These are phyloP conservation scores for Asterionellopsis glacialis DNA, from an alignment of 108 stramenopile genomes.

Conservation along the genomic window DNA sequence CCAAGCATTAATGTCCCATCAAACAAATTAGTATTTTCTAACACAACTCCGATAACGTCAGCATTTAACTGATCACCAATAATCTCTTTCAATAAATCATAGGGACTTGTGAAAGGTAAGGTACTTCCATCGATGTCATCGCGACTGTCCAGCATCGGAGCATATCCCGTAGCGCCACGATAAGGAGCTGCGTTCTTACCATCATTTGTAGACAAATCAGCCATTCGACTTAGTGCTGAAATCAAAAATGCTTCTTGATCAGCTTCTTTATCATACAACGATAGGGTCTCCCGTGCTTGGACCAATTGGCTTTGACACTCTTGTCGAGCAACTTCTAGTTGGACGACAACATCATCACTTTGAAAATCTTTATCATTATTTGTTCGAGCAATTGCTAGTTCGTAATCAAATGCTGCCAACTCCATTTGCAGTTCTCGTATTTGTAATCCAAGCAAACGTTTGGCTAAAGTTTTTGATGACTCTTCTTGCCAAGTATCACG, in stretches of 20 bases:
- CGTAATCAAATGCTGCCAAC: slow-evolving; percentile 64
- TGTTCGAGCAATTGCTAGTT: slow-evolving; percentile 38
- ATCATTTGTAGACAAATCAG: slow-evolving; percentile 16
- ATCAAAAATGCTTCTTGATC: slow-evolving; percentile 5
- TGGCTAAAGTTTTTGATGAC: slow-evolving; percentile 34
- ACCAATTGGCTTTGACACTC: slow-evolving; percentile 14
- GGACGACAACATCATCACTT: slow-evolving; percentile 2
- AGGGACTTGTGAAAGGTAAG: slow-evolving; percentile 58
- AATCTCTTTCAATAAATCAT: slow-evolving; percentile 62
- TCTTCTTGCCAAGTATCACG: slow-evolving; percentile 15
- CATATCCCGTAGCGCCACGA: slow-evolving; percentile 80
- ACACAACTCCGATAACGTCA: slow-evolving; percentile 63
- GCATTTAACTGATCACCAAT: slow-evolving; percentile 70
- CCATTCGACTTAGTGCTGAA: slow-evolving; percentile 10
- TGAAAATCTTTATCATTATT: neutral
- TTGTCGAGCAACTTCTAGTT: slow-evolving; percentile 8
- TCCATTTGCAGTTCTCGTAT: slow-evolving; percentile 63
- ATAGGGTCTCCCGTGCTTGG: slow-evolving; percentile 21
- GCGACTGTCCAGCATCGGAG: slow-evolving; percentile 41
- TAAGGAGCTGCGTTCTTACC: slow-evolving; percentile 54
- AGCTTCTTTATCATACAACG: slow-evolving; percentile 4
- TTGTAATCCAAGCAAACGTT: slow-evolving; percentile 61
- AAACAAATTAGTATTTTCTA: slow-evolving; percentile 79
- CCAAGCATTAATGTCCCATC: slow-evolving; percentile 67
- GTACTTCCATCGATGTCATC: slow-evolving; percentile 24